Percentiles rank a stretch among this genome's conserved stretches.
Evolutionary conservation across 257 asterid genomes (phyloP).

Genomic region (Leptodermis oblonga): DNA sequence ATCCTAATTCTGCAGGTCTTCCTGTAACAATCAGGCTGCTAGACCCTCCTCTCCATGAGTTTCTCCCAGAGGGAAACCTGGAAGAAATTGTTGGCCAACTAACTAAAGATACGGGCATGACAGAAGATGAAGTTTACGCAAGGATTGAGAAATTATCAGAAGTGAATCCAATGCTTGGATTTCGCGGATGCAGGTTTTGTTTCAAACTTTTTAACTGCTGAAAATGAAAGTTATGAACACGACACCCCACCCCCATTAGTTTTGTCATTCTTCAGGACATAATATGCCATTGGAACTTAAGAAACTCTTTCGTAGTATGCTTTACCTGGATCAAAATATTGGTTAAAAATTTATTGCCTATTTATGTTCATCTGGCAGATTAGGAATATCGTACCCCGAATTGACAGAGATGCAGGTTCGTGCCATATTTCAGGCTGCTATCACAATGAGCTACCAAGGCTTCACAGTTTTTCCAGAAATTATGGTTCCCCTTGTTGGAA

Average conservation of each 20-base stretch:
- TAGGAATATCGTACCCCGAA: conserved; percentile 95
- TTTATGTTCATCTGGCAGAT: conserved; percentile 35
- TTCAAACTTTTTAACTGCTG: background rate
- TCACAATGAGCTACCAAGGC: conserved; percentile 70
- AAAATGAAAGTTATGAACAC: background rate
- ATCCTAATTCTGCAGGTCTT: conserved; percentile 47
- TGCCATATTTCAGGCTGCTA: conserved; percentile 92
- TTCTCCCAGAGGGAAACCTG: conserved; percentile 87
- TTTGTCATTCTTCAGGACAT: background rate
- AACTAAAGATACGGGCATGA: conserved; percentile 63
- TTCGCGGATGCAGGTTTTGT: conserved; percentile 89
- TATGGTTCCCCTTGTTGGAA: conserved; percentile 33
- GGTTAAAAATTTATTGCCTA: too few relatives aligned
- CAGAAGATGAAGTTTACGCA: conserved; percentile 68
- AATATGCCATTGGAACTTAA: background rate
- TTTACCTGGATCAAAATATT: background rate
- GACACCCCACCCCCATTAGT: background rate
- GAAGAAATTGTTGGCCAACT: conserved; percentile 77
- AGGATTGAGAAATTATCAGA: conserved; percentile 84
- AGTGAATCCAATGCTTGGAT: conserved; percentile 99
- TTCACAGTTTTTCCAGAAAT: conserved; percentile 61
- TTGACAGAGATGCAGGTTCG: conserved; percentile 93
- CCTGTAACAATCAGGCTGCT: conserved; percentile 93
- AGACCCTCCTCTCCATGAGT: conserved; percentile 97
- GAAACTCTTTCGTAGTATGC: background rate